A percentile compares a stretch with the other conserved stretches of the same genome.
These are phyloP conservation scores for Arabidopsis hybrid DNA, from an alignment of 441 rosid species.

Conservation along the genomic window DNA sequence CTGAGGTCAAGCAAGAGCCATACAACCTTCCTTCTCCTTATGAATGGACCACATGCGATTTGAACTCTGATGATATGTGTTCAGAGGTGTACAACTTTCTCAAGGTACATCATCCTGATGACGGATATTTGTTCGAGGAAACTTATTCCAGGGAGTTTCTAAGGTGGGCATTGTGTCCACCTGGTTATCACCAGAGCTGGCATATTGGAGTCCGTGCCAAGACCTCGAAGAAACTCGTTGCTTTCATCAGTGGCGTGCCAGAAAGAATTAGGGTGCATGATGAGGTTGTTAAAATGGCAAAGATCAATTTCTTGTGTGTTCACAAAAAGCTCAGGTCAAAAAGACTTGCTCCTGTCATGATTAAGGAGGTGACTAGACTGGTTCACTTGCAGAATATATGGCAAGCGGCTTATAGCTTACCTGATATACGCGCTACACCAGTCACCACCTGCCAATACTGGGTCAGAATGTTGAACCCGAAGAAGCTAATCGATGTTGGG, in stretches of 20 bases:
- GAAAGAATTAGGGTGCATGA: not conserved
- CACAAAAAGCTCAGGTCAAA: not conserved
- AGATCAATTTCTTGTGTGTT: conserved; percentile 1
- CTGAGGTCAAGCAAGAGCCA: conserved; percentile 90
- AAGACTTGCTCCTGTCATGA: not conserved
- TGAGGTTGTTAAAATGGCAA: not conserved
- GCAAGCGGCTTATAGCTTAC: not conserved
- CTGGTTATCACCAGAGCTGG: not conserved
- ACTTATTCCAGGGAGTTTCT: not conserved
- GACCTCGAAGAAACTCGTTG: not conserved
- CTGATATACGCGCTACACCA: not conserved
- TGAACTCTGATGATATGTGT: not conserved
- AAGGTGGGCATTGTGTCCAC: not conserved
- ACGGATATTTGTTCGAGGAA: not conserved
- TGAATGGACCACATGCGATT: not conserved
- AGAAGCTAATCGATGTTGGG: not conserved
- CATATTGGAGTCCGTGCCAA: not conserved
- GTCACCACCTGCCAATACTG: not conserved
- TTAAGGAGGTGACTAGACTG: not conserved
- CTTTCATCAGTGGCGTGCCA: conserved; percentile 3
- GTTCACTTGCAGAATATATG: not conserved
- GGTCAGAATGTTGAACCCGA: not conserved
- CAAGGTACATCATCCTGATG: not conserved
- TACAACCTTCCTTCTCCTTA: conserved; percentile 60
- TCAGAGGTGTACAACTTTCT: not conserved